Evolutionary conservation across 2,329 filamentous ascomycete genomes (phyloP).

Genomic region (Exophiala sp.): DNA sequence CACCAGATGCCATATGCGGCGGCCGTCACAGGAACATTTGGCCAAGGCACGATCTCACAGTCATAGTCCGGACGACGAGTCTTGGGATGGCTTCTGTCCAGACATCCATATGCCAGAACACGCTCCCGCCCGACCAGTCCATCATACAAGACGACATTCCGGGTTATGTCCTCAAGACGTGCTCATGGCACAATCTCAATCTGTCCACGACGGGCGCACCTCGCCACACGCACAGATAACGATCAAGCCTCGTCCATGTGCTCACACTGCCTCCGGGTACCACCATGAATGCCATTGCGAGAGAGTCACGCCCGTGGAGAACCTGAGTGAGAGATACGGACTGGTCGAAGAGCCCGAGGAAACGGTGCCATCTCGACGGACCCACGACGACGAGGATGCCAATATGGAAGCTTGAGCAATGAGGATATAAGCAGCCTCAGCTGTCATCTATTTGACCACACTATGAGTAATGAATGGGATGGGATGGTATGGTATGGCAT

Average conservation of each 20-base stretch:
- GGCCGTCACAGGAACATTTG: conserved; percentile 15
- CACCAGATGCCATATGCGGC: conserved; percentile 18
- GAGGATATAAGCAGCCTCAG: too few relatives aligned
- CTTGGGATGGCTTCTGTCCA: conserved; percentile 22
- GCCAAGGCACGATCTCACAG: conserved; percentile 2
- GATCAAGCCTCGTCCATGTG: conserved; percentile 4
- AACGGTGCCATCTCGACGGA: conserved; percentile 8
- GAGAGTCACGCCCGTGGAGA: conserved; percentile 15
- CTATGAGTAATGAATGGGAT: not conserved
- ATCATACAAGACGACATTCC: conserved; percentile 20
- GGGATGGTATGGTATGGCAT: not conserved
- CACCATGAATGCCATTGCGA: conserved; percentile 20
- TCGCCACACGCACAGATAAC: conserved; percentile 19
- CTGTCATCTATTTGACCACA: too few relatives aligned
- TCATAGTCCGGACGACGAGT: conserved; percentile 14
- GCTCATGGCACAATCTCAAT: conserved; percentile 2
- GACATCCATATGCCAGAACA: conserved; percentile 22
- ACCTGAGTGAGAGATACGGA: conserved; percentile 21
- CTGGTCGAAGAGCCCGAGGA: conserved; percentile 13
- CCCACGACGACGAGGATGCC: conserved; percentile 12
- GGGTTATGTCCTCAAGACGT: conserved; percentile 17
- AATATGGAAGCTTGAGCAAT: conserved; percentile 19
- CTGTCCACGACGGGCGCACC: conserved; percentile 1
- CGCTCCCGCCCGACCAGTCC: conserved; percentile 1
- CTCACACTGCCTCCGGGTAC: conserved; percentile 4